Evolutionary conservation across 257 asterid species (phyloP).

Genomic region (Gynochthodes officinalis): DNA sequence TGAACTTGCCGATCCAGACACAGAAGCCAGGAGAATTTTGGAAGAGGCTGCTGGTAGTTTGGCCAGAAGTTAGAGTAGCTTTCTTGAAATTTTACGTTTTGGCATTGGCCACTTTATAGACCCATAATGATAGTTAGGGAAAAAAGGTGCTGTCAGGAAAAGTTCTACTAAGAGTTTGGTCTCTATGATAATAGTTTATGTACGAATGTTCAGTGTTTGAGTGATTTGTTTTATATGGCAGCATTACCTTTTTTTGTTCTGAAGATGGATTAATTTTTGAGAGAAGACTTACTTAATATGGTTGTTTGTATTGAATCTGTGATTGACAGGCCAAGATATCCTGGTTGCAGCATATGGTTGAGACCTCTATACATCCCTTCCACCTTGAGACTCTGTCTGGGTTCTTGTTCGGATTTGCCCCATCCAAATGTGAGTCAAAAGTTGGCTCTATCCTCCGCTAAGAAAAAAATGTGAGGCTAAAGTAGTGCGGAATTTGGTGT

Average conservation of each 20-base stretch:
- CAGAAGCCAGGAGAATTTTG: conserved; percentile 53
- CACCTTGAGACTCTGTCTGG: not conserved
- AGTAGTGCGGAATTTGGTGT: too few relatives aligned
- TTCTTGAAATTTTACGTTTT: not conserved
- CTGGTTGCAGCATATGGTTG: not conserved
- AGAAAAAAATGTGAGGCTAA: too few relatives aligned
- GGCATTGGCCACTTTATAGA: not conserved
- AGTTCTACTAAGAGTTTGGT: not conserved
- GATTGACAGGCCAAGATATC: not conserved
- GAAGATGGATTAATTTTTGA: not conserved
- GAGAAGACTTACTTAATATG: not conserved
- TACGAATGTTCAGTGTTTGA: not conserved
- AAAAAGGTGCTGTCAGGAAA: not conserved
- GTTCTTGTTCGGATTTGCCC: not conserved
- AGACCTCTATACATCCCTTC: not conserved
- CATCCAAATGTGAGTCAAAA: too few relatives aligned
- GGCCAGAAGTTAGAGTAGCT: conserved; percentile 21
- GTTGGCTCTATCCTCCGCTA: too few relatives aligned
- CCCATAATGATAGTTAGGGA: not conserved
- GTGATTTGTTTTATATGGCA: not conserved
- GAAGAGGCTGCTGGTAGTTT: conserved; percentile 43
- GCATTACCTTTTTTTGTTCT: not conserved
- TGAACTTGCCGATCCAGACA: conserved; percentile 66
- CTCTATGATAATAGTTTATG: not conserved
- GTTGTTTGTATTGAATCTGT: not conserved